Percentiles rank a stretch among this genome's conserved stretches.
phyloP scores from a whole-genome alignment of 2,329 filamentous ascomycete genomes.

The Ophiostoma sp. region DNA sequence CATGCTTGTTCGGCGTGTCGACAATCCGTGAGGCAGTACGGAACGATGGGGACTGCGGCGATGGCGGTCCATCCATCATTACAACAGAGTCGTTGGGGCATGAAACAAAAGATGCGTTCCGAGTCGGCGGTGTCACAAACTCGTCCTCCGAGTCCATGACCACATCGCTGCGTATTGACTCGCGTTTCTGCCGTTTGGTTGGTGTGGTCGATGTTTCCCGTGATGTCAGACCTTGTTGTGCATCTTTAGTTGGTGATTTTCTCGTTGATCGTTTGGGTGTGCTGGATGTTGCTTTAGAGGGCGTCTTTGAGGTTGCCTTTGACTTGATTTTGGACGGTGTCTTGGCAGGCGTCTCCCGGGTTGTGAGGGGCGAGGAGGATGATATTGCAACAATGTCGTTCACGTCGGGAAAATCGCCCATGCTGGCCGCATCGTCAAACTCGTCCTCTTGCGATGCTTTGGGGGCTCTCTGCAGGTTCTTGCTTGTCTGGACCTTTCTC shows the following conservation, averaged over 20 bases:
- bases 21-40: constrained; percentile 18
- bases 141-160: constrained; percentile 57
- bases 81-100: constrained; percentile 22
- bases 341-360: constrained; percentile 10
- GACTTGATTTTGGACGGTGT: background rate
- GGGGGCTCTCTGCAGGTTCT: constrained; percentile 26
- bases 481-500: constrained; percentile 25
- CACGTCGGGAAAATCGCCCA: constrained; percentile 52
- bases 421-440: constrained; percentile 33
- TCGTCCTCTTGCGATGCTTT: constrained; percentile 22
- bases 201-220: constrained; percentile 19
- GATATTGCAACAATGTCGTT: constrained; percentile 42
- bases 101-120: constrained; percentile 34
- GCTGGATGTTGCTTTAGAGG: background rate
- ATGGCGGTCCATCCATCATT: constrained; percentile 1
- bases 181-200: constrained; percentile 22
- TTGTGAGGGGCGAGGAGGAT: constrained; percentile 35
- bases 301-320: background rate
- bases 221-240: background rate
- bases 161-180: constrained; percentile 32
- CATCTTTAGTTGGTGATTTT: background rate
- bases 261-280: background rate
- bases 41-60: constrained; percentile 15
- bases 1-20: constrained; percentile 19
- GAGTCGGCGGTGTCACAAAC: constrained; percentile 41